Conservation (phyloP, 768 basidiomycete genomes). For the Daedaleopsis sinensis region DNA sequence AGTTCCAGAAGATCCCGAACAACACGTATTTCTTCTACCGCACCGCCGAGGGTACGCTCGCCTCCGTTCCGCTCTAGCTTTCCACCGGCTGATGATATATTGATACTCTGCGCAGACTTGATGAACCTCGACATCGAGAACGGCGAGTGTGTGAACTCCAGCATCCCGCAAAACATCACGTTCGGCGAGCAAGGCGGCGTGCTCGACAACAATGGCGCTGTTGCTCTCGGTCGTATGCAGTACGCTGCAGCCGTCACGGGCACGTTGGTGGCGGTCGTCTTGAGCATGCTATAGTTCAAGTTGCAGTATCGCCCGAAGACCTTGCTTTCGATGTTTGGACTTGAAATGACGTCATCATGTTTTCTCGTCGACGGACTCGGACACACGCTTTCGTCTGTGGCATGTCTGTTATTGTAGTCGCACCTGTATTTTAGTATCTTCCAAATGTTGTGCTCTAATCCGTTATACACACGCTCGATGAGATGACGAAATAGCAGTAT, state of each 20-base stretch:
- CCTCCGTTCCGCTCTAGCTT: background rate
- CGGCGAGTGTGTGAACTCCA: conserved; percentile 25
- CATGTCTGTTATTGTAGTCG: too few relatives aligned
- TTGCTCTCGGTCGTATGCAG: conserved; percentile 6
- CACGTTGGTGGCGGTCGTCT: background rate
- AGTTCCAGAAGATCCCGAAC: conserved; percentile 33
- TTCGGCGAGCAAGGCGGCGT: conserved; percentile 30
- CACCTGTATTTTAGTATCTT: too few relatives aligned
- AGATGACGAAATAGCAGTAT: too few relatives aligned
- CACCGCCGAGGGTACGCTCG: conserved; percentile 23
- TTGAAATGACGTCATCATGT: too few relatives aligned
- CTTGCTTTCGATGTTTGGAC: too few relatives aligned
- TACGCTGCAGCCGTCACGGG: conserved; percentile 8
- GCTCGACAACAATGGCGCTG: conserved; percentile 13
- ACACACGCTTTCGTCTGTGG: too few relatives aligned
- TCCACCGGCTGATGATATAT: background rate
- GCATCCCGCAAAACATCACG: conserved; percentile 26
- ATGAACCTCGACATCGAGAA: conserved; percentile 23
- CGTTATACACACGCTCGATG: too few relatives aligned
- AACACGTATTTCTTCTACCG: conserved; percentile 33
- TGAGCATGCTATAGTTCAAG: background rate
- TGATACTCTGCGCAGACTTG: conserved; percentile 10
- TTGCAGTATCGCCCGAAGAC: too few relatives aligned
- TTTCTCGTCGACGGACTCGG: too few relatives aligned
- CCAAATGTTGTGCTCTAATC: too few relatives aligned